Percentiles rank a stretch among this genome's conserved stretches.
These are phyloP conservation scores for Phytophthora sp. DNA, from an alignment of 352 stramenopile species.

Conservation along the genomic window DNA sequence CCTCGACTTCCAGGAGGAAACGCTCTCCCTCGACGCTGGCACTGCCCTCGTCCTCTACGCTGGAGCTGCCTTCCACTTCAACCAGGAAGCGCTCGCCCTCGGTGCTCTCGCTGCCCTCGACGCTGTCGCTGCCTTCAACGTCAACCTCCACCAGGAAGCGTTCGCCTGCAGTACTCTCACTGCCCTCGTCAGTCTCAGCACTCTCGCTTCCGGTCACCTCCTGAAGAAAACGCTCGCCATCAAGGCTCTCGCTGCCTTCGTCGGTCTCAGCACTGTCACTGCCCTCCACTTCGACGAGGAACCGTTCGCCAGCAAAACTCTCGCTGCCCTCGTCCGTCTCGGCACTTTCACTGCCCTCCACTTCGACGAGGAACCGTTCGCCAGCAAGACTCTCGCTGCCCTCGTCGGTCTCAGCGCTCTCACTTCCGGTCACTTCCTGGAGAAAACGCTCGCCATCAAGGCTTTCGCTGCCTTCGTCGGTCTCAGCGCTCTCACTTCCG, in stretches of 20 bases:
- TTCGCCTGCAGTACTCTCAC: background rate
- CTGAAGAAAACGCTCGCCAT: background rate
- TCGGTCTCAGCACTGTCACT: background rate
- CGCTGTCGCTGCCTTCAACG: conserved; percentile 1
- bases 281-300: background rate
- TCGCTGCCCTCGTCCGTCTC: background rate
- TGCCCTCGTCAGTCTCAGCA: background rate
- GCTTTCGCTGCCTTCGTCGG: background rate
- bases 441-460: conserved; percentile 4
- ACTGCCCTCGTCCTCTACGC: background rate
- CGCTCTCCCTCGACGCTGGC: background rate
- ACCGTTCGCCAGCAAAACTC: background rate
- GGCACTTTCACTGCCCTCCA: conserved; percentile 2
- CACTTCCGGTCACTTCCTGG: background rate
- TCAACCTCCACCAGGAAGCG: conserved; percentile 3
- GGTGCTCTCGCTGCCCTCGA: conserved; percentile 2
- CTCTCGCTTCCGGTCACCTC: background rate
- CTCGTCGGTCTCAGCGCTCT: background rate
- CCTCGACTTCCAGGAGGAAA: background rate
- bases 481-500: background rate
- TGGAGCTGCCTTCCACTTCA: background rate
- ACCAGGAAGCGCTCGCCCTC: background rate
- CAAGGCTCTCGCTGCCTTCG: background rate
- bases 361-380: background rate
- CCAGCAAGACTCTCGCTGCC: background rate